Evolutionary conservation across 768 basidiomycete species (phyloP), one percentile per base, ranked within the genome.

Genomic region (Gelatoporia subvermispora): DNA sequence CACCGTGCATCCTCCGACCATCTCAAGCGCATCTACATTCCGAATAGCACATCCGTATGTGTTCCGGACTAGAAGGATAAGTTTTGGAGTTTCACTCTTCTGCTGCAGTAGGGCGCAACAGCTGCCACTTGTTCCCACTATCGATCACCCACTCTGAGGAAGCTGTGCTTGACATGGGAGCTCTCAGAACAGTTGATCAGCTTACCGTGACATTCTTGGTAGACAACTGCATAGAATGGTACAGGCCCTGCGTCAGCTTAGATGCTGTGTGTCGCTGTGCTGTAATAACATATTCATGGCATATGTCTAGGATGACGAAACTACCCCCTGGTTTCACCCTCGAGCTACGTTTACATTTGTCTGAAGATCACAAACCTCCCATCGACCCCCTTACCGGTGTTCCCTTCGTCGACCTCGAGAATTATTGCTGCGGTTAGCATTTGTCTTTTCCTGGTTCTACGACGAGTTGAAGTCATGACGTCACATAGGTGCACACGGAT

Each of bases 151-250:
- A n/a, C n/a, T n/a, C n/a, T n/a, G n/a, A n/a, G n/a, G 28, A 31
- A 31, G 28, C 37, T 8, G 37, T 38, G 37, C 15, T 5, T 20
- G 20, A 16, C 5, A 38, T 38, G 37, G 20, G 16, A 7, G n/a
- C 15, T 23, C 43, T 60, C 36, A 61, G 55, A 45, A 17, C 50
- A 13, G 71, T 77, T 34, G 71, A 77, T 49, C 60, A 55, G 48
- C 55, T 77, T 9, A 58, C 53, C 1, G 72, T 87, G 50, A 85
- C 78, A 0, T 84, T 89, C 56, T 72, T 88, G 8, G 85, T 89
- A 23, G 88, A 89, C 61, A 87, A 89, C 55, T 73, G 66, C 48
- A 81, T 90, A 31, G 89, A 92, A 82, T 91, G 89, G 88, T 84
- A 54, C 40, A 16, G 40, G 40, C 13, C 11, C 3, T 34, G 2